These are phyloP conservation scores for Arthroderma sp. DNA, from an alignment of 2,329 filamentous ascomycete species.

Conservation along the genomic window DNA sequence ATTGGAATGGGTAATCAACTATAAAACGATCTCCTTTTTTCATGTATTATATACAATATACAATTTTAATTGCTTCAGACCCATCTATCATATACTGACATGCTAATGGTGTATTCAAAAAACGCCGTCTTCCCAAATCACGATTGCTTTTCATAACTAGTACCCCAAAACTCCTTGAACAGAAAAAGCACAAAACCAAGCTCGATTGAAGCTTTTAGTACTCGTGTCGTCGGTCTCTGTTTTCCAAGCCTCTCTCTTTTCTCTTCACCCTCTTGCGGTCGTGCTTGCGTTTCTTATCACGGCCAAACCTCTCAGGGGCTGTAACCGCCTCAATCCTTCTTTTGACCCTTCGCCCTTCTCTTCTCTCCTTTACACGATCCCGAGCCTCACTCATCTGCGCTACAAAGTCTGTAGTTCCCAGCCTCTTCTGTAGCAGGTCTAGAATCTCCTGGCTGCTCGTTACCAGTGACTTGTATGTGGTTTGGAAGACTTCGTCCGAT, in stretches of 20 bases:
- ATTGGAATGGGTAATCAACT: neutral
- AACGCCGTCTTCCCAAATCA: neutral
- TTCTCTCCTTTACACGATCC: slow-evolving; percentile 56
- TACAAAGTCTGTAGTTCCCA: slow-evolving; percentile 73
- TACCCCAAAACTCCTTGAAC: neutral
- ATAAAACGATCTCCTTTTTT: neutral
- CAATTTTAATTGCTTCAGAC: neutral
- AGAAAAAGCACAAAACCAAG: neutral
- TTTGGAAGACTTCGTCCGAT: slow-evolving; percentile 56
- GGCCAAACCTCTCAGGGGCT: slow-evolving; percentile 65
- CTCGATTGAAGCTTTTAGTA: slow-evolving; percentile 40
- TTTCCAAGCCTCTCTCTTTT: slow-evolving; percentile 64
- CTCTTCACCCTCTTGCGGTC: slow-evolving; percentile 73
- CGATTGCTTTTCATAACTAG: neutral
- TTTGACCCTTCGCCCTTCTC: slow-evolving; percentile 68
- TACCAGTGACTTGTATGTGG: slow-evolving; percentile 58
- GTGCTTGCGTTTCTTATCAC: slow-evolving; percentile 69
- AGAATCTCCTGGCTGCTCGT: slow-evolving; percentile 64
- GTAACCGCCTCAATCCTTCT: slow-evolving; percentile 77
- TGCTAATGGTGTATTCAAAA: neutral
- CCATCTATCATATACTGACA: neutral
- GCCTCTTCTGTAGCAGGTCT: slow-evolving; percentile 68
- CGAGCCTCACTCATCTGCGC: slow-evolving; percentile 59
- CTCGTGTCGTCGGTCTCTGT: slow-evolving; percentile 58
- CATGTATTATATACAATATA: slow-evolving; percentile 3